Evolutionary conservation across 1,139 yeast genomes (phyloP), one percentile per base, ranked within the genome.

Genomic region (Debaryomyces psychrophilus): DNA sequence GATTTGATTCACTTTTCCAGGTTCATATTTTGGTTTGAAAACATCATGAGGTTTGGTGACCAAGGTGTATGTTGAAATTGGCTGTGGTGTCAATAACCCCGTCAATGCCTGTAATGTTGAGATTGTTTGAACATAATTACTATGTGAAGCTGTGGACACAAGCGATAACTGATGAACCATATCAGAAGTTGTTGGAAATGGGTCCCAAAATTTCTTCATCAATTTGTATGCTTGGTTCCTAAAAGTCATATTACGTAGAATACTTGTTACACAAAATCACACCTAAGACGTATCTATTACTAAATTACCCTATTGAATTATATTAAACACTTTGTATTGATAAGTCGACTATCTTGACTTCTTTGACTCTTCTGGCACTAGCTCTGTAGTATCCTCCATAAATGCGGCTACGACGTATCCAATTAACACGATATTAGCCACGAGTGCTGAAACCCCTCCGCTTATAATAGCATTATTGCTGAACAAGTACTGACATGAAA

Each of bases 391-490:
- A 47, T 88, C 90, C 63, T 93, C 99, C 22, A 79, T 78, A 64
- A 92, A 90, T 0, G 99, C 98, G 44, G 82, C 92, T 14, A 90
- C 75, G 18, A 93, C 87, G 61, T 89, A 93, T 1, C 92, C 93
- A 46, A 92, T 81, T 55, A 93, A 76, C 31, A 93, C 97, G 11
- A 88, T 68, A 62, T 93, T 93, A 38, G 97, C 98, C 42, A 83
- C 83, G 15, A 84, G 71, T 0, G 98, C 98, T 27, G 97, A 96
- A 14, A 85, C 62, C 4, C 97, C 97, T 29, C 99, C 99, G 45
- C 96, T 87, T 40, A 85, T 70, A 12, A 90, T 69, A 4, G 96
- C 81, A 58, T 82, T 87, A 45, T 69, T 67, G 40, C 67, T 79
- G 53, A 73, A 77, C 25, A 78, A 55, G 56, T 71, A 74, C 59